Percentiles rank a stretch among this genome's conserved stretches.
Conservation (phyloP, 2,329 filamentous ascomycete species). For the Whalleya microplaca region DNA sequence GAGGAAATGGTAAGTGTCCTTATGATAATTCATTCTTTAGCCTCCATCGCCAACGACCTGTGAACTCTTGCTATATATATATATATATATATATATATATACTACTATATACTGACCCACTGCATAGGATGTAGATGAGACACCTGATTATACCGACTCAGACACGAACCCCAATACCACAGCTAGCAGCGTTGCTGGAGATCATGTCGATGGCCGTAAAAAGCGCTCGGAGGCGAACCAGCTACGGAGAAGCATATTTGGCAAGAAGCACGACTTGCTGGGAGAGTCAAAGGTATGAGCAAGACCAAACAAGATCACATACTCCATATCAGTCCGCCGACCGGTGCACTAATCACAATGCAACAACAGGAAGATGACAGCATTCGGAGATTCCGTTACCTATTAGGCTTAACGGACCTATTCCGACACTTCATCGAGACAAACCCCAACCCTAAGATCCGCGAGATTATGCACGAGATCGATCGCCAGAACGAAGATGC, state of each 20-base stretch:
- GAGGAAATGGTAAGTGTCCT: slow-evolving; percentile 54
- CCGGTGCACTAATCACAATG: slow-evolving; percentile 13
- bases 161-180: slow-evolving; percentile 71
- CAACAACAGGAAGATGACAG: slow-evolving; percentile 80
- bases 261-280: slow-evolving; percentile 90
- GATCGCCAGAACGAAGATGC: slow-evolving; percentile 87
- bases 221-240: slow-evolving; percentile 85
- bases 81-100: no score
- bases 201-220: slow-evolving; percentile 77
- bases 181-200: slow-evolving; percentile 85
- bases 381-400: slow-evolving; percentile 89
- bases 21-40: not conserved
- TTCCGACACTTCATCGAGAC: slow-evolving; percentile 99
- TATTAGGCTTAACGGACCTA: slow-evolving; percentile 91
- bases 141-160: slow-evolving; percentile 68
- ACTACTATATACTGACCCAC: slow-evolving; percentile 17
- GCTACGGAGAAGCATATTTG: slow-evolving; percentile 88
- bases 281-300: slow-evolving; percentile 83
- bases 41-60: not conserved
- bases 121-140: slow-evolving; percentile 63
- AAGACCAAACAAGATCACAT: slow-evolving; percentile 5
- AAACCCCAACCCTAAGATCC: slow-evolving; percentile 92
- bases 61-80: no score
- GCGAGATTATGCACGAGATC: slow-evolving; percentile 91
- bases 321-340: slow-evolving; percentile 3